Evolutionary conservation across 495 filamentous ascomycete genomes (phyloP), one percentile per base, ranked within the genome.

Genomic region (Penicillium daleae): DNA sequence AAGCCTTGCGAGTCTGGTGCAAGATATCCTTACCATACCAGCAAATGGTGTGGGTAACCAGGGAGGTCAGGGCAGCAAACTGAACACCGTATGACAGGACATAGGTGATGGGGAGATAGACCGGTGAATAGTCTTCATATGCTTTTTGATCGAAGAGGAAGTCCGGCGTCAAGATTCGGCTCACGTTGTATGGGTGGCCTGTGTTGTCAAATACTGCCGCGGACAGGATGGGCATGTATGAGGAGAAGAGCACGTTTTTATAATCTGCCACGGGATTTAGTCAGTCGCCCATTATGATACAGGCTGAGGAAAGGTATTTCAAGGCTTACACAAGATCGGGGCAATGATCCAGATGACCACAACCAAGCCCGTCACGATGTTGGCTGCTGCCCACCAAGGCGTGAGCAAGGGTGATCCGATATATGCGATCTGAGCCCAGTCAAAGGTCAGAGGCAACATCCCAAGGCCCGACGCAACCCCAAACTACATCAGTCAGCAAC

Each of bases 391-490:
- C 92, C 92, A 96, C 75, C 92, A 95, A 1, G 92, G 92, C 2
- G 89, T 92, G 3, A 94, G 78, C 2, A 96, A 76, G 2, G 92
- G 92, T 13, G 91, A 94, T 1, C 90, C 90, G 61, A 92, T 94
- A 72, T 96, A 96, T 10, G 92, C 91, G 39, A 96, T 89, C 71
- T 96, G 92, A 3, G 89, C 88, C 92, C 92, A 96, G 76, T 96
- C 92, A 66, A 96, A 96, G 0, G 92, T 96, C 62, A 95, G 66
- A 10, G 92, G 92, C 62, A 95, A 90, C 46, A 96, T 78, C 3
- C 92, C 92, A 42, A 96, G 79, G 24, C 92, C 92, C 3, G 92
- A 93, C n/a, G 86, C 78, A 33, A 93, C 89, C 4, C 92, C 92
- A 64, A 96, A 95, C 75, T 71, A 56, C 3, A 17, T 2, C 3